Conservation (phyloP, 2,329 filamentous ascomycete genomes). For the Penicillium frequentans region DNA sequence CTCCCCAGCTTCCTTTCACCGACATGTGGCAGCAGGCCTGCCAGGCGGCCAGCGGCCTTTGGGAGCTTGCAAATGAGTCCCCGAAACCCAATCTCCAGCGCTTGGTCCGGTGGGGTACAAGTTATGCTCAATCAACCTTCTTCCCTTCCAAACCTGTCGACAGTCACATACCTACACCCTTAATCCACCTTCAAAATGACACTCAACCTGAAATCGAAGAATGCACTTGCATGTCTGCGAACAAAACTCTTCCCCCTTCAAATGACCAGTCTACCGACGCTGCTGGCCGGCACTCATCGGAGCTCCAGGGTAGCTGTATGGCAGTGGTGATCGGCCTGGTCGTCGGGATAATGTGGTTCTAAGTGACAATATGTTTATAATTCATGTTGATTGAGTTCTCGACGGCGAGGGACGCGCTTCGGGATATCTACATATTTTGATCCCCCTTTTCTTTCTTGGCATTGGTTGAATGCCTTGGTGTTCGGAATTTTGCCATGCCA, state of each 20-base stretch:
- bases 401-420: background rate
- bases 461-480: background rate
- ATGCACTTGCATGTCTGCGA: background rate
- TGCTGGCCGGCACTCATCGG: slow-evolving; percentile 25
- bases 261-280: slow-evolving; percentile 25
- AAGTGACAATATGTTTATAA: slow-evolving; percentile 1
- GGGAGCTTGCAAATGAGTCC: slow-evolving; percentile 6
- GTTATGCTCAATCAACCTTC: slow-evolving; percentile 3
- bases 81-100: background rate
- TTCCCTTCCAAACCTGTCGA: background rate
- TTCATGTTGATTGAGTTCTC: background rate
- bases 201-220: background rate
- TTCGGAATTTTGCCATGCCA: background rate
- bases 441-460: background rate
- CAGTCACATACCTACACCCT: too few relatives aligned
- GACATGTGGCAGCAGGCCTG: slow-evolving; percentile 37
- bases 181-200: background rate
- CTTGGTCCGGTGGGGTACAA: slow-evolving; percentile 1
- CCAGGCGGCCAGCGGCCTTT: slow-evolving; percentile 15
- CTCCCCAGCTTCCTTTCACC: slow-evolving; percentile 9
- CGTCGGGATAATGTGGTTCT: slow-evolving; percentile 40
- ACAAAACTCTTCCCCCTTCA: slow-evolving; percentile 10
- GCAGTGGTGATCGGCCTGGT: slow-evolving; percentile 38
- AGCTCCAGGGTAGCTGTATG: slow-evolving; percentile 38
- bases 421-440: background rate